These are phyloP conservation scores for Neovahlkampfia damariscottae DNA, from an alignment of 78 protist species.

Conservation along the genomic window DNA sequence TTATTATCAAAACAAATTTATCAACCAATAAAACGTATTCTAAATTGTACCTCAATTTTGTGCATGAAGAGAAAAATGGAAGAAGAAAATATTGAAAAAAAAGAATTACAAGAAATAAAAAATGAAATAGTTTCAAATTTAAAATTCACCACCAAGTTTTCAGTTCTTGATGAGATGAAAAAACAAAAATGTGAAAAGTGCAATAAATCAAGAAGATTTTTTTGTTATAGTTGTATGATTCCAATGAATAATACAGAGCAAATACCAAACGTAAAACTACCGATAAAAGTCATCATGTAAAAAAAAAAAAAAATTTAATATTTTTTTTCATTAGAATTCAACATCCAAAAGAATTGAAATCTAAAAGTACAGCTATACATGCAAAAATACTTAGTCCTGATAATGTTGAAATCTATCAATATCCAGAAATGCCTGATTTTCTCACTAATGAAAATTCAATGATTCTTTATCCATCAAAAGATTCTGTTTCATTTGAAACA, in stretches of 20 bases:
- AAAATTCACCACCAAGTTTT: too few species aligned
- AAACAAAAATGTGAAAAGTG: neutral
- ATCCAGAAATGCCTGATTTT: constrained; percentile 11
- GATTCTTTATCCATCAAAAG: constrained; percentile 7
- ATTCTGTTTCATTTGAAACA: too few species aligned
- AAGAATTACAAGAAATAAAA: too few species aligned
- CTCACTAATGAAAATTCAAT: neutral
- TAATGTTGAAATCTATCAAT: neutral
- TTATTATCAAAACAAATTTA: too few species aligned
- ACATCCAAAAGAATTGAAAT: constrained; percentile 8
- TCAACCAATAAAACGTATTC: too few species aligned
- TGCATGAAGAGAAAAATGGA: too few species aligned
- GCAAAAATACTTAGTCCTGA: neutral
- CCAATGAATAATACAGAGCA: neutral
- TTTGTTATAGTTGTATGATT: neutral
- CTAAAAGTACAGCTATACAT: constrained; percentile 7
- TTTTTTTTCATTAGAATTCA: neutral
- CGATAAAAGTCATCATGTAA: neutral
- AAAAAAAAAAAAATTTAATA: neutral
- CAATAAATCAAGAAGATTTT: neutral
- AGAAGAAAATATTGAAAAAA: too few species aligned
- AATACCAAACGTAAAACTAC: neutral
- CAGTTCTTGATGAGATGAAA: too few species aligned
- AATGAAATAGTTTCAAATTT: too few species aligned
- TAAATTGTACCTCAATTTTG: too few species aligned